Base-by-base conservation (phyloP, 2,329 filamentous ascomycete genomes). In the Neurospora crassa region DNA sequence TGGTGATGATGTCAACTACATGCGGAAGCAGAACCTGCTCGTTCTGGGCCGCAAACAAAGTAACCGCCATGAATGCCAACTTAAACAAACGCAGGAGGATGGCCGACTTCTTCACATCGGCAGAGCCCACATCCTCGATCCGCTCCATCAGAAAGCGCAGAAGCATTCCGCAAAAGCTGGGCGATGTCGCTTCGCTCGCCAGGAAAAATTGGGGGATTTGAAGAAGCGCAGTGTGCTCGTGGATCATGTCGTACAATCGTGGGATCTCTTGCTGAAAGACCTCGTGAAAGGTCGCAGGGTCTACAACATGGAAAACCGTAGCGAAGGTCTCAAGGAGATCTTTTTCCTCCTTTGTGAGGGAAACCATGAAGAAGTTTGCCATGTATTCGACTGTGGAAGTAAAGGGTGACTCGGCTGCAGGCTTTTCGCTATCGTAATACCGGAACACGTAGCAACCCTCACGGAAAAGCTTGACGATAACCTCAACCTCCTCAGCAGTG, bases 151-250 rank as follows among this genome's bases (percentile, higher is more conserved):
- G 85, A 79, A 99, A 99, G 75, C 97, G 93, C 68, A 99, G 84
- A 37, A 99, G 89, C 96, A 99, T 98, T 47, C 96, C 96, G 73
- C 94, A 97, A 81, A 99, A 99, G 74, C 94, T 96, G 0, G 96
- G 94, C 37, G 94, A 97, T 0, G 96, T 99, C 5, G 95, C 95
- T 83, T 99, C 96, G 77, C 94, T 97, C n/a, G 96, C 96, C 69
- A 99, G 88, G 82, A 99, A 96, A 81, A 98, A 99, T 78, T 99
- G 96, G 7, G 96, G 95, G 71, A 99, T 92, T 80, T 99, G 96
- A 69, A 99, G 86, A 47, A 99, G 86, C 37, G 93, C 92, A 1
- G 94, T 94, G 80, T 99, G 96, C 79, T 98, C 93, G 79, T 98
- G 97, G 82, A 97, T 97, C 87, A 98, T 95, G 74, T 97, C 92